phyloP scores from a whole-genome alignment of 768 basidiomycete species.

The Calocybe cyanea region DNA sequence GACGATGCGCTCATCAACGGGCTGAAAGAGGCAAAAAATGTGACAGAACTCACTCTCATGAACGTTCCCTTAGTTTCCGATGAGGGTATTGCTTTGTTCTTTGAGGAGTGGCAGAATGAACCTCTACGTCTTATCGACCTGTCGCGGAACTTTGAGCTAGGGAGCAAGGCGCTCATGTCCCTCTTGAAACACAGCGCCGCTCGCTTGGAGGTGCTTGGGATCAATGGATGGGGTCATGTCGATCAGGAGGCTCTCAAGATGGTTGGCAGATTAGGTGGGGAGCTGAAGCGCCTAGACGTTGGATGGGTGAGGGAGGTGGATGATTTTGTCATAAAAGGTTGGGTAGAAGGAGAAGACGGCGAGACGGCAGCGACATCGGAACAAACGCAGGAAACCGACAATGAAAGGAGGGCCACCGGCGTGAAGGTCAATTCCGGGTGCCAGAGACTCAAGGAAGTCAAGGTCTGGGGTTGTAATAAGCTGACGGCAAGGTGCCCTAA shows the following conservation, averaged over 20 bases:
- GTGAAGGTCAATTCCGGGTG: constrained; percentile 26
- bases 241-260: constrained; percentile 38
- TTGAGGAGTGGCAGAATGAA: constrained; percentile 53
- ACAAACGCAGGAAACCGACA: not conserved
- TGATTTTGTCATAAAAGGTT: constrained; percentile 73
- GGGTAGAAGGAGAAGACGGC: constrained; percentile 43
- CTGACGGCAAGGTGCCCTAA: constrained; percentile 35
- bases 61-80: constrained; percentile 65
- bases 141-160: constrained; percentile 57
- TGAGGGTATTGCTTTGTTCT: constrained; percentile 65
- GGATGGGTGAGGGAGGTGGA: constrained; percentile 84
- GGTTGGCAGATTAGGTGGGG: constrained; percentile 29
- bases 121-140: constrained; percentile 54
- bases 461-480: constrained; percentile 54
- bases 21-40: constrained; percentile 42
- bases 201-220: constrained; percentile 53
- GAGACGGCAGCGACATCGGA: constrained; percentile 2
- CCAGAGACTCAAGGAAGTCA: constrained; percentile 38
- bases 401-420: constrained; percentile 24
- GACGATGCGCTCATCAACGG: constrained; percentile 61
- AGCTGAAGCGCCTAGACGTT: constrained; percentile 63
- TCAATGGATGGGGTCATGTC: constrained; percentile 76
- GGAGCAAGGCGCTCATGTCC: constrained; percentile 50
- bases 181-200: constrained; percentile 67
- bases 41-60: constrained; percentile 53